Percentiles rank a stretch among this genome's conserved stretches.
These are phyloP conservation scores for Venustampulla echinocandica DNA, from an alignment of 495 filamentous ascomycete species.

Conservation along the genomic window DNA sequence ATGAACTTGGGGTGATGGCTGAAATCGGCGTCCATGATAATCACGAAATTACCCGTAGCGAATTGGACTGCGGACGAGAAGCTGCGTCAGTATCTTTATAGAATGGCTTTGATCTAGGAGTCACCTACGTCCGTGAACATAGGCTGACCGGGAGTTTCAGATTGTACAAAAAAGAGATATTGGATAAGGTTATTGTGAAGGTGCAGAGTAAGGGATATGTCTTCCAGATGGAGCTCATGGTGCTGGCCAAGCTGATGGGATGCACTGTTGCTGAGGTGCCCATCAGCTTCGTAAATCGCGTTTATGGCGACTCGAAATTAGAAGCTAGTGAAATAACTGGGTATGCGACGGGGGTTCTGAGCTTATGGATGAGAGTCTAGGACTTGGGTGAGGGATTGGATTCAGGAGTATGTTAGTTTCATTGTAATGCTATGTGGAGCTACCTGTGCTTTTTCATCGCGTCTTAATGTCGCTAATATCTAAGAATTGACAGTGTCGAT, in stretches of 20 bases:
- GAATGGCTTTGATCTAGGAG: too few species aligned
- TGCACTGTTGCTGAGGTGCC: conserved; percentile 87
- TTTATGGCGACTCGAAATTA: conserved; percentile 94
- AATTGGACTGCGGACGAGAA: too few species aligned
- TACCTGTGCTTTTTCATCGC: too few species aligned
- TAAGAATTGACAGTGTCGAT: too few species aligned
- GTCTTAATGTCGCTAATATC: too few species aligned
- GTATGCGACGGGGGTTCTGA: conserved; percentile 89
- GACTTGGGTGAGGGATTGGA: too few species aligned
- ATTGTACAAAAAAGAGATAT: conserved; percentile 81
- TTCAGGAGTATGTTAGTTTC: too few species aligned
- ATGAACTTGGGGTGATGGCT: conserved; percentile 97
- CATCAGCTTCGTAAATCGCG: conserved; percentile 89
- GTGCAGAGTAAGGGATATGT: conserved; percentile 96
- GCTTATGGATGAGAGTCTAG: conserved; percentile 74
- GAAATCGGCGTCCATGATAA: conserved; percentile 99
- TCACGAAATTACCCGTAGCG: conserved; percentile 81
- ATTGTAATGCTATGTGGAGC: too few species aligned
- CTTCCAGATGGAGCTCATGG: conserved; percentile 93
- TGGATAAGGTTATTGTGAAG: conserved; percentile 81
- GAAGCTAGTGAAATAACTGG: conserved; percentile 97
- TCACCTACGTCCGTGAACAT: too few species aligned
- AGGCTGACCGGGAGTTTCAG: conserved; percentile 94
- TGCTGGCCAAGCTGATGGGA: conserved; percentile 86
- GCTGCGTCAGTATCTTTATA: too few species aligned